Evolutionary conservation across 1,284 basidiomycete genomes (phyloP), one percentile per base, ranked within the genome.

Genomic region (Pyrrhoderma noxium): DNA sequence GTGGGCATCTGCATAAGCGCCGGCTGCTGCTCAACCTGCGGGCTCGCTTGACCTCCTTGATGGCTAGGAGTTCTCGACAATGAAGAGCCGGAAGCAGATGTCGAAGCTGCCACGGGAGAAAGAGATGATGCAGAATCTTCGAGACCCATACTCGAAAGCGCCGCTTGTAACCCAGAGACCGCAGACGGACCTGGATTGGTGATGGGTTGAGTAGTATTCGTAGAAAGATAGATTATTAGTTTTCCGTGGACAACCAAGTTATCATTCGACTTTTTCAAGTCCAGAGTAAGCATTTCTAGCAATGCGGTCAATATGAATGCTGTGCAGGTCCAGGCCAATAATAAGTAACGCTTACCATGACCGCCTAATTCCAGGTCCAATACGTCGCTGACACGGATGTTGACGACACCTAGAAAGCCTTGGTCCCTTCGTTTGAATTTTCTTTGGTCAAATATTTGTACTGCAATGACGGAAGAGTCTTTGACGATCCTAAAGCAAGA

Each of bases 391-490:
- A 96, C 89, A 58, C 83, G 80, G 61, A 97, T 79, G 65, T 95
- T 95, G 63, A 96, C 92, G 23, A 94, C 92, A 49, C 93, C 93
- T 44, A 97, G 74, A 69, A 96, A 96, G 3, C 93, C 93, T 65
- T 96, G 93, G 67, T 96, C 92, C 67, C 85, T 85, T 69, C 89
- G 78, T 74, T 95, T 96, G 73, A 96, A 96, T 70, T 95, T 96
- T 67, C 91, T 85, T 70, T 96, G 93, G 68, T 97, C 93, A 61
- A 96, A 96, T 62, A 96, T 93, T 69, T 97, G 93, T 2, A 97
- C 90, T 3, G 90, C 89, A 40, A 97, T 77, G 44, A 94, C 84
- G 22, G 91, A 94, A 2, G 88, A 87, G 62, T 95, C 92, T 65
- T 86, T 90, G 64, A 95, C 92, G 45, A 79, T 83, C 60, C 89